phyloP scores from a whole-genome alignment of 371 early-diverging fungal genomes.

The Funneliformis caledonium region DNA sequence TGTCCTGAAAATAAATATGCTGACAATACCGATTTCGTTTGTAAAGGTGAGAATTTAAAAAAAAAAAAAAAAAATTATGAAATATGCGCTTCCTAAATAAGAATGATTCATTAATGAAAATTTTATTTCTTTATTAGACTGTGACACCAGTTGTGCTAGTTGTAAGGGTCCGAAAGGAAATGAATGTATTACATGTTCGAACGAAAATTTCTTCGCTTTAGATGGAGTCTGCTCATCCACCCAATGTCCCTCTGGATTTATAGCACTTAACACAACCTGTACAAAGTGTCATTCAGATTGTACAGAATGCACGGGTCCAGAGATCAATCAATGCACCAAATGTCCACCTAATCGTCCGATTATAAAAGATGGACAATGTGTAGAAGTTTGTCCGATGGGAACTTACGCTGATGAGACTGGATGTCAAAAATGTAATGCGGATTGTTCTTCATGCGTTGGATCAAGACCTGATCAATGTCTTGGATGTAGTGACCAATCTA shows the following conservation, averaged over 20 bases:
- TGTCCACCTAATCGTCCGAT: constrained; percentile 37
- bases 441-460: constrained; percentile 39
- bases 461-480: constrained; percentile 26
- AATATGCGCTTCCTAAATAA: too few relatives aligned
- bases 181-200: constrained; percentile 21
- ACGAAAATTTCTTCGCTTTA: neutral
- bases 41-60: constrained; percentile 11
- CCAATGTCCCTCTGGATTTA: neutral
- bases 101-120: neutral
- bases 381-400: constrained; percentile 33
- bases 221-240: constrained; percentile 26
- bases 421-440: constrained; percentile 22
- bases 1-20: constrained; percentile 9
- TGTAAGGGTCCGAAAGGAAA: constrained; percentile 4
- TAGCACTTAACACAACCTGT: neutral
- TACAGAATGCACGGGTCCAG: constrained; percentile 30
- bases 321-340: constrained; percentile 36
- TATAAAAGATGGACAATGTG: constrained; percentile 23
- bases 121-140: neutral
- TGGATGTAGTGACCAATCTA: constrained; percentile 28
- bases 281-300: constrained; percentile 37
- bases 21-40: neutral
- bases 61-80: neutral
- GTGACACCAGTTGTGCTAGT: neutral
- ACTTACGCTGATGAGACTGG: constrained; percentile 5